Base-by-base conservation (phyloP, 495 filamentous ascomycete species). In the Cudoniella acicularis region DNA sequence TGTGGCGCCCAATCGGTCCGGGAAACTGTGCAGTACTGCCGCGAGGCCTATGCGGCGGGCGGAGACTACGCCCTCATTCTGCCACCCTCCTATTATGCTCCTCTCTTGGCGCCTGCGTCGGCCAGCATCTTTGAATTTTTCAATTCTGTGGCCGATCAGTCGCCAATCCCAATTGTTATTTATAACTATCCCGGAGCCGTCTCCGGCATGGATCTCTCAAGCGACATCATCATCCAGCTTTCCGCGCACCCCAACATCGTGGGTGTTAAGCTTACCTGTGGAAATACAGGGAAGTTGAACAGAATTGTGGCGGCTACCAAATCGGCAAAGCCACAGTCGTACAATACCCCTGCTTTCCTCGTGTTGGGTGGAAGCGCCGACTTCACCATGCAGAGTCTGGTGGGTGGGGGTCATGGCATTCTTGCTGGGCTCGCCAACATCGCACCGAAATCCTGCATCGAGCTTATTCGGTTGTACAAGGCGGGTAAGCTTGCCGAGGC, bases 161-260 rank as follows among this genome's bases (percentile, higher is more conserved):
- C 90, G 0, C 92, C 91, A 3, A 81, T 97, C 48, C 92, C 92
- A 0, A 80, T 97, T 56, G 77, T 96, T 59, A 92, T 97, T 69
- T 97, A 97, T 78, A 97, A 96, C 75, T 97, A 87, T 74, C 92
- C 92, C 25, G 90, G 84, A 17, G 92, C 89, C 2, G 88, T 87
- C 27, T 77, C 82, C 11, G 92, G 92, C 11, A 75, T 94, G 54
- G 92, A 96, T 67, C 84, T 96, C 48, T 85, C 80, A 53, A 94
- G 90, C 0, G 90, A 96, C 65, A 77, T 84, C 59, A 89, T 96
- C 69, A 77, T 88, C 51, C 72, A 83, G 52, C 81, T 96, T 46
- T 72, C 91, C 2, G 70, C 83, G 62, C 91, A 96, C 70, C 81
- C 86, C 64, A 96, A 96, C 67, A 93, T 97, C 65, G 84, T 91